Evolutionary conservation across 2,329 filamentous ascomycete genomes (phyloP), one percentile per base, ranked within the genome.

Genomic region (Ophiocordyceps sinensis): DNA sequence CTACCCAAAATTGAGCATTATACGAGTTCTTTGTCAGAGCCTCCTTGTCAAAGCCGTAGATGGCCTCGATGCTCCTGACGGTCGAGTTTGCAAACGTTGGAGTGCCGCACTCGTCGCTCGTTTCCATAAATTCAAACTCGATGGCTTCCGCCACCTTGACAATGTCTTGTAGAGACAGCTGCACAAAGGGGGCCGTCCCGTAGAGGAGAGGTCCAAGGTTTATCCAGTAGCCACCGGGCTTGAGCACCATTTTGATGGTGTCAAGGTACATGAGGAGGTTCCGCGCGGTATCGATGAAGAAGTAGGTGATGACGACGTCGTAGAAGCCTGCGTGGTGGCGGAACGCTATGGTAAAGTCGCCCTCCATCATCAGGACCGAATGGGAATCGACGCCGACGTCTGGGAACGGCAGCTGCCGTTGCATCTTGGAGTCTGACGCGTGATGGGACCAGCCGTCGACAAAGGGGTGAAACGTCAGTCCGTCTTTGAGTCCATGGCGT

Each of bases 231-330:
- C 72, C 73, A 0, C 70, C 71, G 0, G 53, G 50, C 36, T 57
- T 62, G 3, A 77, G 58, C 0, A 72, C 48, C 0, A 52, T 52
- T 39, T 67, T 59, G 36, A 75, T 75, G 0, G 65, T 73, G 30
- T 76, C 70, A 6, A 77, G 58, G 44, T 77, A 77, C 0, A 50
- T 56, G 51, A 75, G 61, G 1, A 75, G 51, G 41, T 77, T 77
- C 1, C 71, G 63, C 0, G 73, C 73, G 0, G 73, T 77, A 49
- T 77, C 73, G 46, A 77, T 75, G 54, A 77, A 77, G 55, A 76
- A 77, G 36, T 75, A 65, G 0, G 73, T 75, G 0, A 75, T 53
- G 0, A 77, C 53, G 1, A 65, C 58, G 41, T 77, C 71, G 50
- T 63, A 76, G 4, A 47, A 39, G 1, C 50, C 49, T 0, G 45